phyloP scores from a whole-genome alignment of 2,329 filamentous ascomycete genomes.

The Fusarium virguliforme region DNA sequence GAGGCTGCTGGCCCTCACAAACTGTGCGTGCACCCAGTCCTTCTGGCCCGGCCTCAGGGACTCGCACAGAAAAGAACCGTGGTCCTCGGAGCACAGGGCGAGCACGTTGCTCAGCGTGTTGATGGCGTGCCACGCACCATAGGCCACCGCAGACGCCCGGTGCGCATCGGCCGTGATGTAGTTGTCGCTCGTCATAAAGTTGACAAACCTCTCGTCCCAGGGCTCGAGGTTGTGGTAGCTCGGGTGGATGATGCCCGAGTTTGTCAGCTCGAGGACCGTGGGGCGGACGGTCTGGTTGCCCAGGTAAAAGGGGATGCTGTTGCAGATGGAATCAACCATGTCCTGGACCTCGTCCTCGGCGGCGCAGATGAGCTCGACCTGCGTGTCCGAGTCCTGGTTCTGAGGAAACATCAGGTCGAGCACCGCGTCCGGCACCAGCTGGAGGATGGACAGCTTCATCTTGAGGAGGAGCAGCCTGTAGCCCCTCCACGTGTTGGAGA shows the following conservation, averaged over 20 bases:
- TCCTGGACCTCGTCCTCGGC: slow-evolving; percentile 8
- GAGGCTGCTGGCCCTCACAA: background rate
- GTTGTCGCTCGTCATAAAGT: slow-evolving; percentile 8
- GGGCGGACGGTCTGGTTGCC: slow-evolving; percentile 21
- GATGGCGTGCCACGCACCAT: slow-evolving; percentile 25
- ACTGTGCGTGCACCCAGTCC: slow-evolving; percentile 20
- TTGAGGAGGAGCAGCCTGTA: slow-evolving; percentile 25
- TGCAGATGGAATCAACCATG: slow-evolving; percentile 23
- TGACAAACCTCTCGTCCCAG: background rate
- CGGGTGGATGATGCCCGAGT: slow-evolving; percentile 15
- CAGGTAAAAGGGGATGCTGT: slow-evolving; percentile 28
- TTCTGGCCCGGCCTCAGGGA: slow-evolving; percentile 17
- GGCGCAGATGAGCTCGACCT: background rate
- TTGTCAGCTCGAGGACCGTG: slow-evolving; percentile 8
- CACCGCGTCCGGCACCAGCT: background rate
- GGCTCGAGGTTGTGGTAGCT: slow-evolving; percentile 25
- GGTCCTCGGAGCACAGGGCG: slow-evolving; percentile 1
- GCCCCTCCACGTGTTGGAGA: slow-evolving; percentile 34
- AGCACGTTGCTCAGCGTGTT: slow-evolving; percentile 4
- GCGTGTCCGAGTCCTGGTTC: background rate
- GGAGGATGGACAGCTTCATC: slow-evolving; percentile 18
- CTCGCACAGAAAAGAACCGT: background rate
- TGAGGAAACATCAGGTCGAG: background rate
- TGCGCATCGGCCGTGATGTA: slow-evolving; percentile 19
- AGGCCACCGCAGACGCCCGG: slow-evolving; percentile 9